These are phyloP conservation scores for Volutella citrinella DNA, from an alignment of 2,329 filamentous ascomycete genomes.

Conservation along the genomic window DNA sequence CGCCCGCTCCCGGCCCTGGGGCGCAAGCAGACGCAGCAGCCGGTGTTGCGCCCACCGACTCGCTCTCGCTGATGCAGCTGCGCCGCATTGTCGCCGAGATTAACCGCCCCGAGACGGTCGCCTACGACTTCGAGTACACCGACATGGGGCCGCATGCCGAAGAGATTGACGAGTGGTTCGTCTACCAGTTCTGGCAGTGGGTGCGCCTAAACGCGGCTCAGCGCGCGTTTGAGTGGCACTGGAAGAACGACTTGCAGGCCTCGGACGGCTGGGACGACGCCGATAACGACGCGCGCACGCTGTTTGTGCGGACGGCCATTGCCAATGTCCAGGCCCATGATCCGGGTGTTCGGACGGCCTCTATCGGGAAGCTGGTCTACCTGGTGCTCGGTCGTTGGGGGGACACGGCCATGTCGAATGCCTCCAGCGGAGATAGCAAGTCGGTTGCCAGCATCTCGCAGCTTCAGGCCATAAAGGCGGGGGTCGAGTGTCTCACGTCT, in stretches of 20 bases:
- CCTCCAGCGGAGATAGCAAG: constrained; percentile 38
- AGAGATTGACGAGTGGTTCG: constrained; percentile 97
- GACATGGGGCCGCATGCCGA: constrained; percentile 74
- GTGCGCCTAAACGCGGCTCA: constrained; percentile 73
- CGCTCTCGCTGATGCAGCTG: constrained; percentile 72
- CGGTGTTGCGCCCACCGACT: constrained; percentile 61
- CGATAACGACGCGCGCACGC: constrained; percentile 50
- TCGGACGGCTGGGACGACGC: constrained; percentile 63
- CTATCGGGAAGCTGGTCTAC: constrained; percentile 57
- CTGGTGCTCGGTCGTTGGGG: constrained; percentile 69
- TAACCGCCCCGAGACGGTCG: constrained; percentile 63
- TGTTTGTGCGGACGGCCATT: constrained; percentile 57
- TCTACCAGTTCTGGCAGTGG: constrained; percentile 84
- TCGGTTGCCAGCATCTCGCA: constrained; percentile 54
- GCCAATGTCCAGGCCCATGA: constrained; percentile 42
- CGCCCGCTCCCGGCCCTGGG: constrained; percentile 35
- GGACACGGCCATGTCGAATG: constrained; percentile 56
- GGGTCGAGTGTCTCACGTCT: constrained; percentile 49
- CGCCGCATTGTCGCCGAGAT: constrained; percentile 72
- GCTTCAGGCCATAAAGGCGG: constrained; percentile 56
- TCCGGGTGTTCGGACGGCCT: constrained; percentile 46
- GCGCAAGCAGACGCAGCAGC: too few species aligned
- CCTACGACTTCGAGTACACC: constrained; percentile 83
- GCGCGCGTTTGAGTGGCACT: constrained; percentile 73
- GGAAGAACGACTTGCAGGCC: constrained; percentile 51